Percentiles rank a stretch among this genome's conserved stretches.
phyloP scores from a whole-genome alignment of 495 filamentous ascomycete species.

The Corynascus novoguineensis region DNA sequence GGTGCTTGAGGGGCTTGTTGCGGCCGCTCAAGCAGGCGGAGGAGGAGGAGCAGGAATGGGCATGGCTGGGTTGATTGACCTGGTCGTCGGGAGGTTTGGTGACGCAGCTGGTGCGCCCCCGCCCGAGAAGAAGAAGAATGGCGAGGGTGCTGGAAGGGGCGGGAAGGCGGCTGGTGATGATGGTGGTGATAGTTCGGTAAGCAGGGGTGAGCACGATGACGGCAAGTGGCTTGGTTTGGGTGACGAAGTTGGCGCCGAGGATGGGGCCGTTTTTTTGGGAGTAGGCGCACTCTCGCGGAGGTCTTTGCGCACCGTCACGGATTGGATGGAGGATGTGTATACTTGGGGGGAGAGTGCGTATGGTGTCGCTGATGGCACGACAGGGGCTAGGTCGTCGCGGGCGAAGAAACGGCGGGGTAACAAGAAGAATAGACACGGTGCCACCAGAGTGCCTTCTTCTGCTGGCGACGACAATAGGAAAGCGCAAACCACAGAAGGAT shows the following conservation, averaged over 20 bases:
- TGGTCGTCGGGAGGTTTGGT: conserved; percentile 83
- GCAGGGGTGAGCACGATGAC: conserved; percentile 53
- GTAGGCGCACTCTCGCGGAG: conserved; percentile 59
- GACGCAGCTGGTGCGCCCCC: conserved; percentile 18
- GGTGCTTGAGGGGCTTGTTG: conserved; percentile 79
- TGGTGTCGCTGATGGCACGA: conserved; percentile 70
- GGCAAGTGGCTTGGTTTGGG: conserved; percentile 70
- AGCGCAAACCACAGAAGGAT: background rate
- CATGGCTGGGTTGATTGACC: conserved; percentile 66
- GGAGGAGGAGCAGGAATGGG: too few species aligned
- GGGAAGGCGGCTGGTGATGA: background rate
- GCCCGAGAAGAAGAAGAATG: conserved; percentile 15
- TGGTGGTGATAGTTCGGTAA: conserved; percentile 55
- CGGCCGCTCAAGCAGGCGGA: too few species aligned
- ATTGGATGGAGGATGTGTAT: conserved; percentile 83
- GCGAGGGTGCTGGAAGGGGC: conserved; percentile 7
- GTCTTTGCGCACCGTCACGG: conserved; percentile 60
- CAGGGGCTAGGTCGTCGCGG: conserved; percentile 9
- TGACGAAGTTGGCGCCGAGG: conserved; percentile 56
- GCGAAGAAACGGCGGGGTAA: conserved; percentile 5
- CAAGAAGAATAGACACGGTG: background rate
- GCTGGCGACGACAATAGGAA: background rate
- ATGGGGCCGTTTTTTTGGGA: conserved; percentile 81
- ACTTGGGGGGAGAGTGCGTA: conserved; percentile 71
- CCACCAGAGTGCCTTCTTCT: background rate